Base-by-base conservation (phyloP, 1,139 yeast genomes). In the Candida glucosophila region DNA sequence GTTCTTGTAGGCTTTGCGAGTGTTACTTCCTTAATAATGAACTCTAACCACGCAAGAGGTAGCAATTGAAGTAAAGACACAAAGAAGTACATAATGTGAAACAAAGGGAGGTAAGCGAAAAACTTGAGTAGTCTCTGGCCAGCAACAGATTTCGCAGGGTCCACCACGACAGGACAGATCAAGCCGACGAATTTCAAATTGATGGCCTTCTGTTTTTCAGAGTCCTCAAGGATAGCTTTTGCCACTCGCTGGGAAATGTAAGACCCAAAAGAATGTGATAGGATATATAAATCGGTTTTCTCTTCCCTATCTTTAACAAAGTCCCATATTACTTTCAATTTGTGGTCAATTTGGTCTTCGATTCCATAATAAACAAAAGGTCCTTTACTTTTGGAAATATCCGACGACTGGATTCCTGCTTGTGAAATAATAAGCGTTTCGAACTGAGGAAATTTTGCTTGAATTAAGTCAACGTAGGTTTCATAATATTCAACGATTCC, bases 231-330 rank as follows among this genome's bases (percentile, higher is more conserved):
- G 19, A 58, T 30, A 18, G 26, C 31, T 20, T 45, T 40, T 2
- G 67, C 55, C 0, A 72, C 55, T 25, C 80, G 43, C 43, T 76
- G 82, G 3, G 58, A 48, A 17, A 77, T 51, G 55, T 66, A 76
- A 1, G 71, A 56, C 2, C 85, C 85, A 24, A 76, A 67, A 0
- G 83, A 76, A 42, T 77, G 85, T 14, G 78, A 72, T 35, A 73
- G 46, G 10, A 75, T 51, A 30, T 56, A 53, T 2, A 76, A 46
- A 9, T 61, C 56, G 12, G 66, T 52, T 2, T 26, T 26, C 12
- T 38, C 33, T 13, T 35, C 33, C 14, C 27, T 26, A n/a, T 31
- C 27, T 12, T 39, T 27, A 5, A 60, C 36, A 21, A 52, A 44
- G 15, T 55, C 47, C 25, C 48, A 45, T 22, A 73, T 42, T 14